Evolutionary conservation across 495 filamentous ascomycete species (phyloP), one percentile per base, ranked within the genome.

Genomic region (Penicillium macrosclerotiorum): DNA sequence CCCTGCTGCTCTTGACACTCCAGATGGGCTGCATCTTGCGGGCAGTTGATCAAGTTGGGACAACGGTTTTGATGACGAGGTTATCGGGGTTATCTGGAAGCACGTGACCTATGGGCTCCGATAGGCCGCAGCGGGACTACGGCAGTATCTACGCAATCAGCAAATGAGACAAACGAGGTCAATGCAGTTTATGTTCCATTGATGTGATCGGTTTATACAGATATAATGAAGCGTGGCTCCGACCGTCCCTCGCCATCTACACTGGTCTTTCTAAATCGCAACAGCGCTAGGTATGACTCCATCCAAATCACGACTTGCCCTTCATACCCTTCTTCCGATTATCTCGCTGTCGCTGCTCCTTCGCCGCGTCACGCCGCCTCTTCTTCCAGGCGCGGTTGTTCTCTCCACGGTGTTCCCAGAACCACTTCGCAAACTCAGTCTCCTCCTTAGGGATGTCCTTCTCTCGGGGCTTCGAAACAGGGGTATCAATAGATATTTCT

Each of bases 301-400:
- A 8, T 26, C 12, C 22, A 29, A 33, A 39, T 47, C 52, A 74
- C 39, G 67, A 72, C 50, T 59, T 70, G 13, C 69, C 71, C 54
- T 72, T 72, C 55, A 68, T 51, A 14, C 79, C 75, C 42, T 80
- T 77, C 50, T 76, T 77, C 56, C 77, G 80, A 55, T 93, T 95
- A 52, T 95, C 90, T 55, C 85, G 78, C 65, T 95, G 88, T 54
- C 91, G 75, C 72, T 88, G 89, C 65, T 87, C 83, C 75, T 98
- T 98, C 30, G 81, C 76, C 32, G 77, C 85, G 53, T 90, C 78
- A 59, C 91, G 84, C 45, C 88, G 79, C 53, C 88, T 64, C 65
- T 83, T 86, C 71, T 92, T 96, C 92, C 92, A 97, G 3, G 85
- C 86, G 18, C 90, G 75, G 61, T 96, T 97, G 41, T 86, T 81